Conservation (phyloP, 208 protist genomes). For the Trypanosoma theileri region DNA sequence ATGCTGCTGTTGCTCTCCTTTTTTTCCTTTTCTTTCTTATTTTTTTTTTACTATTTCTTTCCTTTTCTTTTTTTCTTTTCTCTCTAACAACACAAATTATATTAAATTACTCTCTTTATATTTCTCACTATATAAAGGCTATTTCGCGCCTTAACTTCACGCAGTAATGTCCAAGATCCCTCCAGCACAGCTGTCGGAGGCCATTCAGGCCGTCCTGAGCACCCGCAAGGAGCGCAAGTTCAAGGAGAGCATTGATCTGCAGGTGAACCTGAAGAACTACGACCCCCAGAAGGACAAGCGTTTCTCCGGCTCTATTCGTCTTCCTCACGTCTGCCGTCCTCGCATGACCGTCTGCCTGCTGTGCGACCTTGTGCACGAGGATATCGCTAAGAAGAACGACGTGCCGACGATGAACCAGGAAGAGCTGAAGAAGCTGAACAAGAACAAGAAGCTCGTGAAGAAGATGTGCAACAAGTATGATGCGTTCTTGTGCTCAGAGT, state of each 20-base stretch:
- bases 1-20: no score
- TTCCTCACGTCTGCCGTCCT: conserved; percentile 94
- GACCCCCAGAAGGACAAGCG: conserved; percentile 99
- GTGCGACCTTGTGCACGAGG: conserved; percentile 95
- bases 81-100: no score
- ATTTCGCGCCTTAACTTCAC: no score
- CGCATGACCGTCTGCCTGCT: conserved; percentile 97
- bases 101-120: no score
- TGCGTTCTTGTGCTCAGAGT: conserved; percentile 97
- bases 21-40: no score
- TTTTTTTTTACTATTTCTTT: no score
- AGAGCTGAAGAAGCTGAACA: conserved; percentile 99
- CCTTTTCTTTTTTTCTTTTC: no score
- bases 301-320: conserved; percentile 97
- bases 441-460: conserved; percentile 99
- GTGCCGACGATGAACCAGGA: conserved; percentile 96
- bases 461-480: conserved; percentile 99
- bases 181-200: conserved; percentile 72
- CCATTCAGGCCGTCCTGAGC: conserved; percentile 81
- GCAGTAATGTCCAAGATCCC: conserved; percentile 87
- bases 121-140: no score
- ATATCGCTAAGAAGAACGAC: conserved; percentile 93
- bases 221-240: conserved; percentile 94
- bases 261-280: conserved; percentile 99
- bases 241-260: conserved; percentile 98